A percentile compares a stretch with the other conserved stretches of the same genome.
Conservation (phyloP, 768 basidiomycete genomes). For the Naganishia randhawae region DNA sequence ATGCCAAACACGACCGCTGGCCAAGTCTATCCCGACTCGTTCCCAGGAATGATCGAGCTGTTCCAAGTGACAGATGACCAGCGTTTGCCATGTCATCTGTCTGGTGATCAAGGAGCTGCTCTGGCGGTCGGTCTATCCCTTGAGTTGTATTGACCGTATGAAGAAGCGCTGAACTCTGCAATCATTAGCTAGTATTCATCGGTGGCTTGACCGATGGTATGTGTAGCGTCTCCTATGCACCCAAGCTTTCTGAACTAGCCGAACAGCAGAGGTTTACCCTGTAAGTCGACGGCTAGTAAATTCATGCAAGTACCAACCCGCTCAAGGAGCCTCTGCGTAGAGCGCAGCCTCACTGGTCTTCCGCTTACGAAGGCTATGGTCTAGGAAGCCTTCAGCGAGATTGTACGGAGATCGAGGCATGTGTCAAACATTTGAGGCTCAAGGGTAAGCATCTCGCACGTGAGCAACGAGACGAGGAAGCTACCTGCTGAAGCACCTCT, state of each 20-base stretch:
- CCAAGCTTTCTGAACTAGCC: conserved; percentile 32
- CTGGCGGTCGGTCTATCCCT: conserved; percentile 1
- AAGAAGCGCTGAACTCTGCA: neutral
- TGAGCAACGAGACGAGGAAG: neutral
- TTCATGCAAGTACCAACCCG: neutral
- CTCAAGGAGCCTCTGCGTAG: conserved; percentile 23
- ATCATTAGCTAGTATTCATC: conserved; percentile 36
- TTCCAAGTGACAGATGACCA: conserved; percentile 13
- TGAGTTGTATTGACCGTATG: neutral
- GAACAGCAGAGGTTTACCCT: conserved; percentile 39
- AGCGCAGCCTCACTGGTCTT: conserved; percentile 41
- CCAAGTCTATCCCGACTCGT: neutral
- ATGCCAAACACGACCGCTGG: conserved; percentile 7
- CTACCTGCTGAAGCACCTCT: neutral
- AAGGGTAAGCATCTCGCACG: conserved; percentile 32
- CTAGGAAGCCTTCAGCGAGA: conserved; percentile 40
- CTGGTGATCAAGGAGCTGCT: neutral
- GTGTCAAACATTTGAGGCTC: conserved; percentile 38
- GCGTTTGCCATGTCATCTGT: conserved; percentile 1
- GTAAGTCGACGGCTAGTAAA: conserved; percentile 28
- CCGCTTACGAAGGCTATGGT: conserved; percentile 41
- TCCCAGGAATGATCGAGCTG: neutral
- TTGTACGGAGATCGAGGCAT: conserved; percentile 37
- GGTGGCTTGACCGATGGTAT: conserved; percentile 45
- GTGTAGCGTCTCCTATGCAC: conserved; percentile 34